A percentile compares a stretch with the other conserved stretches of the same genome.
Conservation (phyloP, 768 basidiomycete genomes). For the Trametes maxima region DNA sequence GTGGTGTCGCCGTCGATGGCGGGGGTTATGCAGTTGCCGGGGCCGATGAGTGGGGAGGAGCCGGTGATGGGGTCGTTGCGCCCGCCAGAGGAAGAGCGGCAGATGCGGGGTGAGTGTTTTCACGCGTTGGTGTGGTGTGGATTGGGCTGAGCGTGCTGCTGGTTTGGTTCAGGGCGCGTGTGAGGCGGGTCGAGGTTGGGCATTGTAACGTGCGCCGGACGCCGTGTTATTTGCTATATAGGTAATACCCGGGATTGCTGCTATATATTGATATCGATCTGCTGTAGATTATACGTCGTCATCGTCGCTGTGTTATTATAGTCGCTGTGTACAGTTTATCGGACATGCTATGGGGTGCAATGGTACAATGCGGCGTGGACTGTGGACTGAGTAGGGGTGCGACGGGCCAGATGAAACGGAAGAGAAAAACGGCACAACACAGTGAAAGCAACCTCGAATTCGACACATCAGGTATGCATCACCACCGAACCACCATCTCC, state of each 20-base stretch:
- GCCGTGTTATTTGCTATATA: not conserved
- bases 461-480: not conserved
- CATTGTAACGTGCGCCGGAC: not conserved
- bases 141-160: not conserved
- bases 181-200: not conserved
- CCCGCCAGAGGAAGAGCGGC: not conserved
- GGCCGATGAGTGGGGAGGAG: not conserved
- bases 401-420: not conserved
- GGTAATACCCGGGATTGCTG: not conserved
- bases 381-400: not conserved
- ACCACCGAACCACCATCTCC: slow-evolving; percentile 7
- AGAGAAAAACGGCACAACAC: not conserved
- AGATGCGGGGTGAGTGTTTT: slow-evolving; percentile 6
- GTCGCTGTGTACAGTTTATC: not conserved
- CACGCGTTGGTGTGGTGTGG: not conserved
- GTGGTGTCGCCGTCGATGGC: not conserved
- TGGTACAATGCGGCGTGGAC: not conserved
- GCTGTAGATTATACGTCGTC: not conserved
- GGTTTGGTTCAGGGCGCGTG: not conserved
- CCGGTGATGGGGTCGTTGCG: slow-evolving; percentile 18
- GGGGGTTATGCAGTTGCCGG: too few species aligned
- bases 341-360: slow-evolving; percentile 2
- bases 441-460: not conserved
- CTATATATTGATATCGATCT: not conserved
- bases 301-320: slow-evolving; percentile 1